Conservation (phyloP, 495 filamentous ascomycete genomes). For the Parmelia sp. region DNA sequence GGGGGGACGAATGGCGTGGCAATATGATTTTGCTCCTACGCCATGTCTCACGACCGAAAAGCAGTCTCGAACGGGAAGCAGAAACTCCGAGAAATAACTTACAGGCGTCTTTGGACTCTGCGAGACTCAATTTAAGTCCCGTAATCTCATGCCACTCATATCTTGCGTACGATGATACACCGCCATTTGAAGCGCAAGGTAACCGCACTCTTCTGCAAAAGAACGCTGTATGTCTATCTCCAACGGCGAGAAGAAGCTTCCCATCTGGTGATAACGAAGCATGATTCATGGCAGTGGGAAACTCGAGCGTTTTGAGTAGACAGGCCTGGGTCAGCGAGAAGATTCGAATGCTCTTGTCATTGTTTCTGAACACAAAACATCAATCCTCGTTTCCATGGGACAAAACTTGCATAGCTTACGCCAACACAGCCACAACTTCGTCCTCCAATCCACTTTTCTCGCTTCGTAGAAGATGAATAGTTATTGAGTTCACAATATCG, state of each 20-base stretch:
- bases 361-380: conserved; percentile 51
- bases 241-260: conserved; percentile 69
- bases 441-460: conserved; percentile 42
- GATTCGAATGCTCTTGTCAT: conserved; percentile 78
- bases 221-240: conserved; percentile 77
- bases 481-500: conserved; percentile 65
- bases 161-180: conserved; percentile 30
- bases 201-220: conserved; percentile 52
- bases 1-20: no score
- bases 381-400: conserved; percentile 14
- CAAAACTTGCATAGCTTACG: conserved; percentile 30
- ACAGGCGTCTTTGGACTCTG: conserved; percentile 30
- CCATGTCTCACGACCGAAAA: no score
- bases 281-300: conserved; percentile 82
- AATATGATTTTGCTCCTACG: no score
- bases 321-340: conserved; percentile 61
- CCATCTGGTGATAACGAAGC: conserved; percentile 88
- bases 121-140: conserved; percentile 33
- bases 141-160: conserved; percentile 26
- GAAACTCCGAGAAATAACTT: no score
- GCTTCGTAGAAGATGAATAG: conserved; percentile 54
- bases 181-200: conserved; percentile 41
- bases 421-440: conserved; percentile 60
- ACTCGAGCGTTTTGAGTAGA: conserved; percentile 59
- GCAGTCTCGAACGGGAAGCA: no score